These are phyloP conservation scores for Peronospora farinosa DNA, from an alignment of 352 stramenopile genomes.

Conservation along the genomic window DNA sequence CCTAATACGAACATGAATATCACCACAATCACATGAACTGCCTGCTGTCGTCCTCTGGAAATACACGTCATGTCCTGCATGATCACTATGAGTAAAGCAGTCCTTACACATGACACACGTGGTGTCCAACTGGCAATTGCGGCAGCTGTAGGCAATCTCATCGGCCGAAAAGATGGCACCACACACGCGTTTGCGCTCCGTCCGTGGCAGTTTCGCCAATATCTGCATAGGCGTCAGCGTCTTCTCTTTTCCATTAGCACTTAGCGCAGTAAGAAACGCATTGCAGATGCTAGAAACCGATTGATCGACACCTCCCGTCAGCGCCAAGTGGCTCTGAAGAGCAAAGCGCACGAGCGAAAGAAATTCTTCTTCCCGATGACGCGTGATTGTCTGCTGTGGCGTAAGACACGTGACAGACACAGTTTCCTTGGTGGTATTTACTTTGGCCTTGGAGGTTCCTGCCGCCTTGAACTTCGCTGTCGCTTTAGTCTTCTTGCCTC, in stretches of 20 bases:
- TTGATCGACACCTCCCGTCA: slow-evolving; percentile 9
- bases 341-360: slow-evolving; percentile 45
- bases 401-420: slow-evolving; percentile 13
- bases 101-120: slow-evolving; percentile 85
- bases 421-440: slow-evolving; percentile 18
- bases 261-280: slow-evolving; percentile 49
- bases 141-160: slow-evolving; percentile 85
- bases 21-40: slow-evolving; percentile 82
- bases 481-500: slow-evolving; percentile 65
- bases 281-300: slow-evolving; percentile 34
- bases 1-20: slow-evolving; percentile 37
- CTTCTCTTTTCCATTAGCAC: slow-evolving; percentile 48
- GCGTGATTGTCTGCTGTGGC: slow-evolving; percentile 33
- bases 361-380: slow-evolving; percentile 41
- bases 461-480: slow-evolving; percentile 41
- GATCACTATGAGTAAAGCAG: slow-evolving; percentile 78
- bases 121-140: slow-evolving; percentile 80
- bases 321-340: slow-evolving; percentile 35
- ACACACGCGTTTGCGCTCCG: slow-evolving; percentile 67
- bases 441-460: slow-evolving; percentile 24
- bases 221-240: slow-evolving; percentile 41
- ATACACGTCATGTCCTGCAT: slow-evolving; percentile 78
- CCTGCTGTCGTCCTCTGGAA: slow-evolving; percentile 83
- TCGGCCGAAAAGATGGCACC: slow-evolving; percentile 80
- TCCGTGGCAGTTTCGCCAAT: slow-evolving; percentile 51